A percentile compares a stretch with the other conserved stretches of the same genome.
Conservation (phyloP, 805 yeast genomes). For the Clavispora carvajalis region DNA sequence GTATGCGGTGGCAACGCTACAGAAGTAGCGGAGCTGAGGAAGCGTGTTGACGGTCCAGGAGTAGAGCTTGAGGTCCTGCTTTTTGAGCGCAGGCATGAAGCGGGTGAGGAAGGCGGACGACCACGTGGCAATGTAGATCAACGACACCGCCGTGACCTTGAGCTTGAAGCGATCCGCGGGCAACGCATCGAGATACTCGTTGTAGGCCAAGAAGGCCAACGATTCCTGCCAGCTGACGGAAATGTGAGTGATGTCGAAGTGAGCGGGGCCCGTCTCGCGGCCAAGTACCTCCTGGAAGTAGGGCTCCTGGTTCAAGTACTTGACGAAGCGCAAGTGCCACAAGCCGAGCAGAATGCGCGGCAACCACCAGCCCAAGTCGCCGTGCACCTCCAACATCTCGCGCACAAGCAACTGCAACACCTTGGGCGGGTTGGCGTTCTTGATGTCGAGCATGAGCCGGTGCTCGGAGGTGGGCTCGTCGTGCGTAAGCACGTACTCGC, state of each 20-base stretch:
- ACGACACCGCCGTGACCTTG: constrained; percentile 31
- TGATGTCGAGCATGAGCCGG: constrained; percentile 36
- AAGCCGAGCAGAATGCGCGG: constrained; percentile 34
- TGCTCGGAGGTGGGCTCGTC: constrained; percentile 10
- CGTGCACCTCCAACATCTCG: constrained; percentile 24
- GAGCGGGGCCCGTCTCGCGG: constrained; percentile 12
- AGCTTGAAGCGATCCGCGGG: constrained; percentile 14
- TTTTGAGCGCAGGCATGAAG: constrained; percentile 32
- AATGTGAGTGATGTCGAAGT: constrained; percentile 34
- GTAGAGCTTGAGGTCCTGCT: constrained; percentile 27
- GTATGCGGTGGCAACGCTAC: constrained; percentile 20
- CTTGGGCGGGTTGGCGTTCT: constrained; percentile 33
- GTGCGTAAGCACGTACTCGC: constrained; percentile 14
- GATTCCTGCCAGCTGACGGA: constrained; percentile 31
- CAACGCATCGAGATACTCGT: constrained; percentile 25
- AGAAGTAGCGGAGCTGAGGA: constrained; percentile 32
- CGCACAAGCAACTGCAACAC: constrained; percentile 24
- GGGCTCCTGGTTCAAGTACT: constrained; percentile 35
- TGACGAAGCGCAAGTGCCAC: constrained; percentile 35
- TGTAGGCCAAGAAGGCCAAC: constrained; percentile 29
- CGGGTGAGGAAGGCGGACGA: constrained; percentile 26
- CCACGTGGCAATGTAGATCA: constrained; percentile 37
- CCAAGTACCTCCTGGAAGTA: constrained; percentile 25
- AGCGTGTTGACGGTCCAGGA: constrained; percentile 37
- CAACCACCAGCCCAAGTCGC: constrained; percentile 35